Percentiles rank a stretch among this genome's conserved stretches.
Evolutionary conservation across 352 stramenopile genomes (phyloP).

Genomic region (Halophytophthora batemanensis): DNA sequence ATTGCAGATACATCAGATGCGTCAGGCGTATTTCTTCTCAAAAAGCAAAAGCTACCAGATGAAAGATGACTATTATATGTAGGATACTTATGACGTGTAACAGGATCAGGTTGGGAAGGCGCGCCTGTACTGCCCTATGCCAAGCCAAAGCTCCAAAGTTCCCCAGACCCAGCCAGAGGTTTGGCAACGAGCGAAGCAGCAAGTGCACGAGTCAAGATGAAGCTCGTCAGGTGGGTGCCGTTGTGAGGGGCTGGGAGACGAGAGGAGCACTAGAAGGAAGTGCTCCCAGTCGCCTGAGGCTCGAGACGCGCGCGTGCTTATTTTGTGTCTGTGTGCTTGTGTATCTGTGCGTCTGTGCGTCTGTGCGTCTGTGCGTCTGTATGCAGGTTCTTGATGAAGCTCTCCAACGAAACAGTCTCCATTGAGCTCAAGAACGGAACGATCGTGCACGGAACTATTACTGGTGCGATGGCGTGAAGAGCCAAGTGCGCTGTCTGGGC

Average conservation of each 20-base stretch:
- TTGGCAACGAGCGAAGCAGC: not conserved
- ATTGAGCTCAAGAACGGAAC: constrained; percentile 99
- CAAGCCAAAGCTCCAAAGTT: no score
- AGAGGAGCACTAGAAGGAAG: no score
- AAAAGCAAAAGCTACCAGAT: no score
- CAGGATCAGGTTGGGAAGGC: no score
- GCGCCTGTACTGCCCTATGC: no score
- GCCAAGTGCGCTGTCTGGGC: no score
- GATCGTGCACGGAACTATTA: constrained; percentile 98
- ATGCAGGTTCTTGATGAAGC: constrained; percentile 96
- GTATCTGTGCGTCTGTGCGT: not conserved
- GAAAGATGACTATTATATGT: no score
- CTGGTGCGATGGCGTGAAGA: constrained; percentile 64
- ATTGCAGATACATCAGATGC: no score
- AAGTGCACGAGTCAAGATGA: constrained; percentile 19
- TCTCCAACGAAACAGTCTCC: constrained; percentile 98
- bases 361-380: not conserved
- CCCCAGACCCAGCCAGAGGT: no score
- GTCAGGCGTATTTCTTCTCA: no score
- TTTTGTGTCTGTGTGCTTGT: not conserved
- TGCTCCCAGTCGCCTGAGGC: not conserved
- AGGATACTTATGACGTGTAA: no score
- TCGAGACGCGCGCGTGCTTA: not conserved
- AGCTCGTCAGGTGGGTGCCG: constrained; percentile 38
- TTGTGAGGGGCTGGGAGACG: not conserved